These are phyloP conservation scores for Podospora anserina DNA, from an alignment of 495 filamentous ascomycete species.

Conservation along the genomic window DNA sequence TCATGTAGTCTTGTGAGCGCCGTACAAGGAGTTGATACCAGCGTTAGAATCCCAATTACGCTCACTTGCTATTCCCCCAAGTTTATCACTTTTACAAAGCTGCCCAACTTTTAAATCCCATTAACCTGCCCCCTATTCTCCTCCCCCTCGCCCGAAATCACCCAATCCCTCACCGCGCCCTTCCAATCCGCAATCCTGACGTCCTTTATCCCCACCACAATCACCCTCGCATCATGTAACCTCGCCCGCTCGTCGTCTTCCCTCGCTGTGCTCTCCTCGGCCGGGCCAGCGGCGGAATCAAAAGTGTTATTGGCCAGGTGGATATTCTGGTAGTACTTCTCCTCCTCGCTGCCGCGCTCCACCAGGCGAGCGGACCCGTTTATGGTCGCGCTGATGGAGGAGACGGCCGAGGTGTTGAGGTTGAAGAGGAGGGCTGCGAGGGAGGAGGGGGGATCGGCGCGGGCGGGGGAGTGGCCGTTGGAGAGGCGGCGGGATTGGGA, in stretches of 20 bases:
- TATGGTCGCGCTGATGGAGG: conserved; percentile 90
- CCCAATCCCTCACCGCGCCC: conserved; percentile 71
- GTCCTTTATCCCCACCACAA: conserved; percentile 70
- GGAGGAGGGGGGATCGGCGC: conserved; percentile 60
- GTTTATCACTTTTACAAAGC: no score
- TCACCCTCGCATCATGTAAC: conserved; percentile 62
- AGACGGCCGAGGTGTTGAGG: conserved; percentile 81
- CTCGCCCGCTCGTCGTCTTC: conserved; percentile 40
- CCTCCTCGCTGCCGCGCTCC: conserved; percentile 68
- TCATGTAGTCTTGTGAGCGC: no score
- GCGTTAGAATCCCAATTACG: no score
- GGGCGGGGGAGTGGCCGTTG: conserved; percentile 57
- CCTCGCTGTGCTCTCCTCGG: conserved; percentile 22
- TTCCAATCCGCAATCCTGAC: conserved; percentile 81
- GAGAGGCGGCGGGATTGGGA: conserved; percentile 53
- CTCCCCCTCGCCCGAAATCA: conserved; percentile 49
- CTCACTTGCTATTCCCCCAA: no score
- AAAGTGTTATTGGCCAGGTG: conserved; percentile 95
- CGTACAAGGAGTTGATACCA: no score
- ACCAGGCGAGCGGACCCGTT: conserved; percentile 77
- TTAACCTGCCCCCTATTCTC: conserved; percentile 26
- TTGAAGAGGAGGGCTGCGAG: conserved; percentile 80
- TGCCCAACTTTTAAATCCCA: conserved; percentile 13
- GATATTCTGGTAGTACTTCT: conserved; percentile 70
- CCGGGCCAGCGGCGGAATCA: conserved; percentile 35